Evolutionary conservation across 768 basidiomycete species (phyloP).

Genomic region (Grammothele lineata): DNA sequence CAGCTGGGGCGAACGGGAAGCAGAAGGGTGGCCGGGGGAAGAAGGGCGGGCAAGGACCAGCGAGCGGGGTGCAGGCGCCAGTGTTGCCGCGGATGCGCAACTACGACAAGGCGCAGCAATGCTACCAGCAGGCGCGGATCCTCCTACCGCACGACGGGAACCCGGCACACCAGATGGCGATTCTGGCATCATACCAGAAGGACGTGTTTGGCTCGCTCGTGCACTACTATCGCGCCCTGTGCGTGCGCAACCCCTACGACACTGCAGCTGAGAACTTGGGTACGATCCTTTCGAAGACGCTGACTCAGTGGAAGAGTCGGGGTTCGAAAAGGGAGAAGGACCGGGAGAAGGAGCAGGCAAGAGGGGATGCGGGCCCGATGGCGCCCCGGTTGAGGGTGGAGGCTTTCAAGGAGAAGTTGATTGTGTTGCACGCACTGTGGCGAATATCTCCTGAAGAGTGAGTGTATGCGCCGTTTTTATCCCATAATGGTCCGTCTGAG

Average conservation of each 20-base stretch:
- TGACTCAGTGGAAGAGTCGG: conserved; percentile 54
- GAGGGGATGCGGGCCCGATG: conserved; percentile 30
- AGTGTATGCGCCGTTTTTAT: conserved; percentile 22
- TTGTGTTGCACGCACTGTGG: conserved; percentile 78
- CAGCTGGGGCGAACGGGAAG: conserved; percentile 26
- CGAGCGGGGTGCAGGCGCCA: conserved; percentile 30
- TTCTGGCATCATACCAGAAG: conserved; percentile 78
- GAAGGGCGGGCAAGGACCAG: conserved; percentile 42
- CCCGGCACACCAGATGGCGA: conserved; percentile 93
- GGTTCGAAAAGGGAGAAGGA: conserved; percentile 22
- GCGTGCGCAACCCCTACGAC: conserved; percentile 81
- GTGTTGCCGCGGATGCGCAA: conserved; percentile 51
- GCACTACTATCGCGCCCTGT: conserved; percentile 90
- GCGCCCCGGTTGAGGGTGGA: conserved; percentile 54
- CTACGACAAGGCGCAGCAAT: conserved; percentile 70
- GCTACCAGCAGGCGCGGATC: conserved; percentile 81
- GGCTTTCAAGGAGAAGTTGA: conserved; percentile 66
- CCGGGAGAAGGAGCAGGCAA: conserved; percentile 23
- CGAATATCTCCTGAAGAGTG: conserved; percentile 52
- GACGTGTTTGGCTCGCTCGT: conserved; percentile 79
- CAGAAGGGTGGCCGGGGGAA: conserved; percentile 38
- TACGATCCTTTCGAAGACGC: conserved; percentile 60
- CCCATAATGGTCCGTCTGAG: too few species aligned
- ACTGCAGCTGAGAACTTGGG: conserved; percentile 84
- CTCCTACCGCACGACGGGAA: conserved; percentile 89